phyloP scores from a whole-genome alignment of 805 yeast species.

The Wickerhamiella shivajii region DNA sequence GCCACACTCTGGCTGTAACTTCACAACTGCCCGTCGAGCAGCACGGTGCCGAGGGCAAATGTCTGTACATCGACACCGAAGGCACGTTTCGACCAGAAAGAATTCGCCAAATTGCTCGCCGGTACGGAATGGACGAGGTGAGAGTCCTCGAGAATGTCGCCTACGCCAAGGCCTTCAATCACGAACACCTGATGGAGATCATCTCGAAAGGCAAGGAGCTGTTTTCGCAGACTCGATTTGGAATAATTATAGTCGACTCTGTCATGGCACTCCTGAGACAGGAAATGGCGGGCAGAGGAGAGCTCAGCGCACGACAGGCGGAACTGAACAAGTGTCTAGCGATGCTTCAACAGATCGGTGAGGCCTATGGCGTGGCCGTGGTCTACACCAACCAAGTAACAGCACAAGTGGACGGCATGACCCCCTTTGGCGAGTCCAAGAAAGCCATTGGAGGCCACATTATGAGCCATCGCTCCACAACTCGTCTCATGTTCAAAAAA shows the following conservation, averaged over 20 bases:
- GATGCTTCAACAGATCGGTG: constrained; percentile 81
- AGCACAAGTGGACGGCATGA: constrained; percentile 88
- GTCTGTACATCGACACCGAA: constrained; percentile 90
- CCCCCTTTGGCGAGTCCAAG: constrained; percentile 82
- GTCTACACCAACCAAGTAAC: constrained; percentile 93
- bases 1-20: constrained; percentile 93
- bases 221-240: constrained; percentile 91
- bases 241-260: constrained; percentile 86
- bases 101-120: constrained; percentile 72
- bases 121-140: constrained; percentile 83
- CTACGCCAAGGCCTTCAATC: constrained; percentile 92
- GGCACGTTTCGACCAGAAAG: constrained; percentile 93
- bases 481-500: constrained; percentile 77
- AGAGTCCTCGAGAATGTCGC: constrained; percentile 96
- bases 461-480: constrained; percentile 92
- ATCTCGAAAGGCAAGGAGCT: constrained; percentile 81
- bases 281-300: constrained; percentile 91
- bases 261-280: constrained; percentile 94
- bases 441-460: constrained; percentile 98
- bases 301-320: constrained; percentile 83
- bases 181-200: constrained; percentile 85
- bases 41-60: constrained; percentile 99
- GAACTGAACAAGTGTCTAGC: constrained; percentile 91
- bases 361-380: constrained; percentile 95
- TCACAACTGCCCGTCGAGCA: constrained; percentile 91